Base-by-base conservation (phyloP, 164 flowering plant genomes). In the Echeveria elegans region DNA sequence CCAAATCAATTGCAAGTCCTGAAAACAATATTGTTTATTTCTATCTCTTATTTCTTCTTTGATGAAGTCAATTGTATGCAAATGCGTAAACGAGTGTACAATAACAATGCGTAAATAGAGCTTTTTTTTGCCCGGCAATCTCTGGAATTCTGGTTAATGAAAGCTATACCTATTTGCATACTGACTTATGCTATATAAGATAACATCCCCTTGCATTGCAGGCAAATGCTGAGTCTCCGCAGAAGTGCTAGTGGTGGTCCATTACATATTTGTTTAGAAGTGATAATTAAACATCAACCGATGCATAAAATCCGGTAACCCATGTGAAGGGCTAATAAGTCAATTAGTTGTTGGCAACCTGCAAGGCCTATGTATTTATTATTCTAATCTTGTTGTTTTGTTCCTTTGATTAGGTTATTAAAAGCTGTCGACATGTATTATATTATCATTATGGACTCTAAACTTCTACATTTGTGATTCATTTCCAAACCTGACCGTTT, bases 11-110 rank as follows among this genome's bases (percentile, higher is more conserved):
- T 26, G 31, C 21, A 12, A 10, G 31, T 26, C 19, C 16, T 53
- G 3, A 50, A 50, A 21, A 47, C 52, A 19, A 19, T 47, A 50
- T 50, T 6, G 23, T 7, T 53, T 11, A 18, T 48, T n/a, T 21
- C 28, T 50, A 18, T 3, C 24, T 21, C 12, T 53, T 11, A 2
- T 12, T 2, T 18, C 18, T 28, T 16, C 48, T 63, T 63, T 19
- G 6, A 69, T 53, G 18, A 48, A 65, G 62, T 24, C 6, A 48
- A 29, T 16, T 68, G 29, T 68, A 68, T n/a, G 40, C 61, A 47
- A 47, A 70, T 41, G 16, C 69, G 31, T 7, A 26, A 21, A 64
- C 45, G 64, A 43, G 60, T 65, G 66, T 70, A 69, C 58, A 70
- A 71, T 56, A 56, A 70, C 56, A 9, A 24, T 64, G 6, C 38